Evolutionary conservation across 1,139 yeast species (phyloP).

Genomic region (Lodderomyces pseudojiufengensis): DNA sequence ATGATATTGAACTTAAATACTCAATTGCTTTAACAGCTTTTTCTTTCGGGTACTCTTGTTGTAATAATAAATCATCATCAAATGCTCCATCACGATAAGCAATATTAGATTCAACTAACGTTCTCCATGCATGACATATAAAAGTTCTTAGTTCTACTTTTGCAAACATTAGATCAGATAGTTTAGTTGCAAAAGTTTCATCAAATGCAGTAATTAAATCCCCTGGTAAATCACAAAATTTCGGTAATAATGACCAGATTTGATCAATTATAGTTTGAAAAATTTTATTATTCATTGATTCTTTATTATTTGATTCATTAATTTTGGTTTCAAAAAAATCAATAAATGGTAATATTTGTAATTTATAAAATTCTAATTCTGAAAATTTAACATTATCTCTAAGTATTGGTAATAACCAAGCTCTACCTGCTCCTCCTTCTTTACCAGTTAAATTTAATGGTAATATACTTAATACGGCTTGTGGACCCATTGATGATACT

Average conservation of each 20-base stretch:
- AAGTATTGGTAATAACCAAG: constrained; percentile 91
- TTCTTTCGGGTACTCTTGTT: constrained; percentile 56
- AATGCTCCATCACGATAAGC: constrained; percentile 58
- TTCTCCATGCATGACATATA: constrained; percentile 76
- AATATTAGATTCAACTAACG: constrained; percentile 73
- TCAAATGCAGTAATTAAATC: constrained; percentile 66
- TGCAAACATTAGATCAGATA: constrained; percentile 73
- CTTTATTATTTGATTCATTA: constrained; percentile 38
- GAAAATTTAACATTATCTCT: constrained; percentile 83
- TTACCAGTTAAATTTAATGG: constrained; percentile 66
- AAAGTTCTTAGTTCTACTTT: constrained; percentile 71
- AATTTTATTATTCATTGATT: constrained; percentile 67
- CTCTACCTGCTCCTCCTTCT: constrained; percentile 63
- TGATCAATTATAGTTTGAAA: constrained; percentile 84
- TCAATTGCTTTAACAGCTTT: constrained; percentile 56
- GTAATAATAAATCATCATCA: constrained; percentile 35
- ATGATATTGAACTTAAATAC: constrained; percentile 61
- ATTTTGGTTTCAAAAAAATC: constrained; percentile 54
- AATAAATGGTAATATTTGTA: constrained; percentile 64
- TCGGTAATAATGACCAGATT: constrained; percentile 88
- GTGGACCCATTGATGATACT: constrained; percentile 81
- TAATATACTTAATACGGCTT: constrained; percentile 63
- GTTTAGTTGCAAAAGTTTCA: constrained; percentile 70
- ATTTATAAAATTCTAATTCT: constrained; percentile 57
- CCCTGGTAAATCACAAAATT: constrained; percentile 80